Evolutionary conservation across 148 eudicot genomes (phyloP).

Genomic region (Silene conica): DNA sequence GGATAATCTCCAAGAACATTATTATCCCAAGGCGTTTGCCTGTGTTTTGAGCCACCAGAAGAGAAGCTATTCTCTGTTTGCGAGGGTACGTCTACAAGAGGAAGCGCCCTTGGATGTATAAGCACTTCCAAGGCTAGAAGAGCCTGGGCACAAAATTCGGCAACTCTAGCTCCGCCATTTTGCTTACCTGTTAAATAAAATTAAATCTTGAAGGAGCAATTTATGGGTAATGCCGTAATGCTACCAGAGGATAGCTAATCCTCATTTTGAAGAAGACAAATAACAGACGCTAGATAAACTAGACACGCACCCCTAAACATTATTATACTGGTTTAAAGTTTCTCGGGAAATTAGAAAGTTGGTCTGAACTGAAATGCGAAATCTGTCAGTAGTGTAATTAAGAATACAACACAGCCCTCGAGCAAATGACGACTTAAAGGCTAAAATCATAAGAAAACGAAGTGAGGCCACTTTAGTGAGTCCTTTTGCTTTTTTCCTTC

Average conservation of each 20-base stretch:
- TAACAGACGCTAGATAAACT: background rate
- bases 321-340: background rate
- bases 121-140: constrained; percentile 69
- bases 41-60: constrained; percentile 23
- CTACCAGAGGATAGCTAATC: background rate
- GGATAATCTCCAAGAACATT: constrained; percentile 27
- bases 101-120: constrained; percentile 76
- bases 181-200: constrained; percentile 44
- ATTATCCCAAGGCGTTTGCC: constrained; percentile 21
- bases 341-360: background rate
- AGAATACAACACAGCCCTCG: no score
- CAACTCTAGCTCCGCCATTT: constrained; percentile 58
- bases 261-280: background rate
- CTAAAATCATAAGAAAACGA: no score
- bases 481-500: no score
- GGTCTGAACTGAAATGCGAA: background rate
- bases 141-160: constrained; percentile 71
- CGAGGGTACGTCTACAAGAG: constrained; percentile 45
- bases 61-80: constrained; percentile 9
- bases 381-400: no score
- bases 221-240: background rate
- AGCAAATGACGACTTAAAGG: no score
- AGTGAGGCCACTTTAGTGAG: no score
- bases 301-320: background rate
- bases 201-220: background rate